phyloP scores from a whole-genome alignment of 1,284 basidiomycete species.

The Amylostereum areolatum region DNA sequence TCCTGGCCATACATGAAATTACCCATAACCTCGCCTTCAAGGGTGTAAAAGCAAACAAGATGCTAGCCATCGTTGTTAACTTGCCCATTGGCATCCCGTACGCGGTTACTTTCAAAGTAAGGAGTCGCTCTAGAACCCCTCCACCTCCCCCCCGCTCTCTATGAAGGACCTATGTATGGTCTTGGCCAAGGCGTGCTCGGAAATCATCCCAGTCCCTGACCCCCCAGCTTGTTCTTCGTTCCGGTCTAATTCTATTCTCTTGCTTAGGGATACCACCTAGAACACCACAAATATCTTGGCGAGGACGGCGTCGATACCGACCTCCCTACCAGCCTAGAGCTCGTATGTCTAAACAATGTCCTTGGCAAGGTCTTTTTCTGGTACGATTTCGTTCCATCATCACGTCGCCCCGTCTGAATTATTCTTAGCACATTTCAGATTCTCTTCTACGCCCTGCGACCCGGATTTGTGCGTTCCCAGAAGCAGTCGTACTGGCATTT shows the following conservation, averaged over 20 bases:
- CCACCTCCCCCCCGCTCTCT: too few relatives aligned
- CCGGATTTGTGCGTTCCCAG: slow-evolving; percentile 89
- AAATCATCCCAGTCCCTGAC: too few relatives aligned
- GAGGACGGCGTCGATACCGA: slow-evolving; percentile 97
- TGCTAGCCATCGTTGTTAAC: slow-evolving; percentile 88
- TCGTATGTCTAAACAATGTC: slow-evolving; percentile 88
- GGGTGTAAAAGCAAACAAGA: slow-evolving; percentile 78
- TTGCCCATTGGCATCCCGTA: slow-evolving; percentile 93
- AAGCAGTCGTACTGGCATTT: slow-evolving; percentile 80
- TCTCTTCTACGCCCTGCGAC: slow-evolving; percentile 94
- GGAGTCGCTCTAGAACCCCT: slow-evolving; percentile 7
- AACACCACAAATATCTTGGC: slow-evolving; percentile 93
- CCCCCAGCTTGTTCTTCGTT: slow-evolving; percentile 5
- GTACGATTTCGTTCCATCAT: slow-evolving; percentile 40
- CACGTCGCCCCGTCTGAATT: not conserved
- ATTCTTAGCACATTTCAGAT: slow-evolving; percentile 87
- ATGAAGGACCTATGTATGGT: too few relatives aligned
- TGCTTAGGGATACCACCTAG: slow-evolving; percentile 80
- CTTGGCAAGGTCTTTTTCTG: slow-evolving; percentile 98
- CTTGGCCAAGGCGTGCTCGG: too few relatives aligned
- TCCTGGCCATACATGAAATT: slow-evolving; percentile 97
- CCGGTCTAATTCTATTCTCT: not conserved
- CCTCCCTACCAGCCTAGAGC: slow-evolving; percentile 82
- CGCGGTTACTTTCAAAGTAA: slow-evolving; percentile 91
- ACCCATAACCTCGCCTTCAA: slow-evolving; percentile 96